Evolutionary conservation across 2,329 filamentous ascomycete species (phyloP), one percentile per base, ranked within the genome.

Genomic region (Aureobasidium mangrovei): DNA sequence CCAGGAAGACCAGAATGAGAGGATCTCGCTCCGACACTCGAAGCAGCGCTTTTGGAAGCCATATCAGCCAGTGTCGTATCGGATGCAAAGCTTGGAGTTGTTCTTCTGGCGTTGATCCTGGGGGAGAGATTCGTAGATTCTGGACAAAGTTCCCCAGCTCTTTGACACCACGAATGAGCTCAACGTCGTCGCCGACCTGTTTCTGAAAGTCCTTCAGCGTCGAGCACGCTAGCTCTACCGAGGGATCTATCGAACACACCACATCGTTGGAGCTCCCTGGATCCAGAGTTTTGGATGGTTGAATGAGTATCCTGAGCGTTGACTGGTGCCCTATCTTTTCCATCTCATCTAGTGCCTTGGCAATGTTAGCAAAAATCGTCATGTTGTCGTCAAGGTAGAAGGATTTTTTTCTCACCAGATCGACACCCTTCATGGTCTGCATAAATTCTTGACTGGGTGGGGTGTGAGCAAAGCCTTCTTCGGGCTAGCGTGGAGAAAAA

Each of bases 371-470:
- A 26, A 24, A n/a, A 40, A n/a, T 9, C 35, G 33, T 45, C 51
- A 46, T n/a, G 28, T 46, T 54, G 32, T 54, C 28, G 31, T 33
- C 38, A 36, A 36, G n/a, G 7, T n/a, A 4, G 33, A 31, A 26
- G 5, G 36, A 33, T 12, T 18, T 24, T 48, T 32, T 32, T 8
- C 51, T 39, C 31, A 53, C 48, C 48, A 53, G 12, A 9, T 54
- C 41, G 10, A 54, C 52, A 12, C 52, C 52, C 35, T 54, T 54
- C 52, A 54, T 54, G 31, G 29, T 46, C 27, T 54, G 52, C 43
- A 54, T 40, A 33, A 54, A 54, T 41, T 54, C 52, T 29, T 47
- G 36, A 36, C 52, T 54, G 36, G 35, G 31, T 26, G 45, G 24
- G 18, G 31, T n/a, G 40, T 53, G 26, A 51, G 40, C 38, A 7